These are phyloP conservation scores for Trichoderma breve DNA, from an alignment of 2,329 filamentous ascomycete species.

Conservation along the genomic window DNA sequence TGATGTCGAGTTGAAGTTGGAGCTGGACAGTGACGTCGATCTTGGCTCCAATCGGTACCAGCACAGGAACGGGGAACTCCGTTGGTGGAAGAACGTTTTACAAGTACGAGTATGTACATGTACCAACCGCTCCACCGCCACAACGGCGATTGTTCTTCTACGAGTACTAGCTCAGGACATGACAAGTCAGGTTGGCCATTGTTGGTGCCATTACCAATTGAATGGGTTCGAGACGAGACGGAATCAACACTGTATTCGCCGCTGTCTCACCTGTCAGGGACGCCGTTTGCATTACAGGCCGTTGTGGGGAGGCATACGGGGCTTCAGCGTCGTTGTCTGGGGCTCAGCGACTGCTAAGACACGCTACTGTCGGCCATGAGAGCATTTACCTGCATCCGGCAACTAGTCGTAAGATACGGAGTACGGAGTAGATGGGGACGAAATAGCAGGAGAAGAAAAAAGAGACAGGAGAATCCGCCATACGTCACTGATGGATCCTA, in stretches of 20 bases:
- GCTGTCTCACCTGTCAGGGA: slow-evolving; percentile 9
- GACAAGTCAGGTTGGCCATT: background rate
- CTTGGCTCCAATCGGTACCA: background rate
- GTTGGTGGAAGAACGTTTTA: background rate
- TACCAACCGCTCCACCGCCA: background rate
- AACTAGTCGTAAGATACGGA: background rate
- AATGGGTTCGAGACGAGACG: background rate
- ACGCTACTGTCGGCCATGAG: slow-evolving; percentile 14
- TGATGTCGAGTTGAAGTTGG: background rate
- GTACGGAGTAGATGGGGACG: background rate
- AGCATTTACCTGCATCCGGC: slow-evolving; percentile 15
- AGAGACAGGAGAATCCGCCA: background rate
- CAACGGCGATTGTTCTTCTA: background rate
- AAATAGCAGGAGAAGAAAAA: background rate
- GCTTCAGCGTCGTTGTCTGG: background rate
- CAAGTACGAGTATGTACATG: background rate
- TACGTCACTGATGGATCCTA: slow-evolving; percentile 12
- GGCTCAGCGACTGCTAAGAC: background rate
- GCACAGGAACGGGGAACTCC: background rate
- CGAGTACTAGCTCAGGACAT: background rate
- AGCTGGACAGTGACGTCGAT: slow-evolving; percentile 5
- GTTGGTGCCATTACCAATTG: background rate
- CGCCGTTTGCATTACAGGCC: slow-evolving; percentile 1
- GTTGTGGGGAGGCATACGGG: background rate
- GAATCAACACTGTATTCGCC: background rate